phyloP scores from a whole-genome alignment of 371 early-diverging fungal species.

The Circinella umbellata region DNA sequence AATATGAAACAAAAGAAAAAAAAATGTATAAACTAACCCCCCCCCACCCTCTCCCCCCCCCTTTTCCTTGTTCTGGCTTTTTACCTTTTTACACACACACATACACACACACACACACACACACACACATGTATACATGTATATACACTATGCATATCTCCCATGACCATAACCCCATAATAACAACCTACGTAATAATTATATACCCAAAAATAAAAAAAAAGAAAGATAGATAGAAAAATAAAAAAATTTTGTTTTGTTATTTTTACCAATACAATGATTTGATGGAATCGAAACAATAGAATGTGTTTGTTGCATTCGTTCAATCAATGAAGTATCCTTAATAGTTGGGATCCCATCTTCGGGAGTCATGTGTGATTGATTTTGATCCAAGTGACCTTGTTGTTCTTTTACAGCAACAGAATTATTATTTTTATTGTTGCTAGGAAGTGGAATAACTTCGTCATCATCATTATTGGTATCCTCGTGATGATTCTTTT shows the following conservation, averaged over 20 bases:
- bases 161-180: no score
- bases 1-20: background rate
- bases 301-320: constrained; percentile 20
- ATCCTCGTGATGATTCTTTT: background rate
- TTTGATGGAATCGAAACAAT: constrained; percentile 20
- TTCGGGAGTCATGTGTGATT: constrained; percentile 26
- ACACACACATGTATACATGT: no score
- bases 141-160: no score
- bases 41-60: no score
- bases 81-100: no score
- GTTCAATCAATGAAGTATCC: constrained; percentile 24
- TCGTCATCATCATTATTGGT: constrained; percentile 1
- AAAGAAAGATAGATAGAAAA: background rate
- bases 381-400: constrained; percentile 7
- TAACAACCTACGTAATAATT: no score
- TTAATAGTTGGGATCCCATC: constrained; percentile 27
- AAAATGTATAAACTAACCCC: background rate
- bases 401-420: constrained; percentile 2
- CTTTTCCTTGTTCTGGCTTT: no score
- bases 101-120: no score
- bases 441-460: constrained; percentile 13
- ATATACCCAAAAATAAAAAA: background rate
- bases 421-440: background rate
- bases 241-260: no score
- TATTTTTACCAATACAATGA: constrained; percentile 21